These are phyloP conservation scores for Lophiotrema nucula DNA, from an alignment of 495 filamentous ascomycete genomes.

Conservation along the genomic window DNA sequence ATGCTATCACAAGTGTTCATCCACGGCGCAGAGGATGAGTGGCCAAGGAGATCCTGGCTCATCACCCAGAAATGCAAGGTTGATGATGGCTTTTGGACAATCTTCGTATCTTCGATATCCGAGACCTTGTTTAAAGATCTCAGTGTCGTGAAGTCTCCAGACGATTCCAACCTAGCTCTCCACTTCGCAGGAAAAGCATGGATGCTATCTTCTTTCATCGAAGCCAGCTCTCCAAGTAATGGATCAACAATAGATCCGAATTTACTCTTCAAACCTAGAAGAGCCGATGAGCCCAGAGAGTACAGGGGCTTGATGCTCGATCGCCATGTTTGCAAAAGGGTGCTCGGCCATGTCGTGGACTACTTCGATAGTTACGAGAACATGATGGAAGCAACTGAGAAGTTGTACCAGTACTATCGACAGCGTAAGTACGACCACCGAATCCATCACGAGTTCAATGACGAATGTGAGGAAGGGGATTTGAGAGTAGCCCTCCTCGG, in stretches of 20 bases:
- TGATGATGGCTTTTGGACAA: not conserved
- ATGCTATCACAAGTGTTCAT: not conserved
- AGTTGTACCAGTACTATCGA: not conserved
- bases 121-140: not conserved
- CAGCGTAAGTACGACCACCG: not conserved
- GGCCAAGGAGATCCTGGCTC: not conserved
- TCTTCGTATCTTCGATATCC: not conserved
- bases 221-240: not conserved
- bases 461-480: not conserved
- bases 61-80: not conserved
- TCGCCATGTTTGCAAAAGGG: not conserved
- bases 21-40: not conserved
- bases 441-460: not conserved
- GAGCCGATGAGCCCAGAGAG: not conserved
- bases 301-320: not conserved
- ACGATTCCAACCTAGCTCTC: not conserved
- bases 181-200: not conserved
- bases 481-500: not conserved
- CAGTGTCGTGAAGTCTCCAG: not conserved
- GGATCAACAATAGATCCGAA: not conserved
- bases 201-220: not conserved
- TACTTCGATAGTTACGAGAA: not conserved
- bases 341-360: not conserved
- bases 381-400: not conserved
- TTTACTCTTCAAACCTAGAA: not conserved